phyloP scores from a whole-genome alignment of 768 basidiomycete genomes.

The Tulasnella sp. region DNA sequence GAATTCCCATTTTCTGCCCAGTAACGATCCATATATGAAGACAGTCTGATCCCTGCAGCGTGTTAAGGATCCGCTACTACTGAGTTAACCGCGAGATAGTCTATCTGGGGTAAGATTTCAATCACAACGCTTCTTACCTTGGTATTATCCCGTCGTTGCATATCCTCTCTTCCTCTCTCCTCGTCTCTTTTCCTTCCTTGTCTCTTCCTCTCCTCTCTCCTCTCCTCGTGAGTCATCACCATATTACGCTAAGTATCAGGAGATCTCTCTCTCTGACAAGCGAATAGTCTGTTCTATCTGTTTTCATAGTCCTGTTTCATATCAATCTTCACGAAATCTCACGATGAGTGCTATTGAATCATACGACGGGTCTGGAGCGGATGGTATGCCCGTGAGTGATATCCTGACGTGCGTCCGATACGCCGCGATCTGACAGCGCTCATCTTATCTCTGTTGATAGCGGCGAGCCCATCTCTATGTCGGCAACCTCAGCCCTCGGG shows the following conservation, averaged over 20 bases:
- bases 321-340: background rate
- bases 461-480: slow-evolving; percentile 96
- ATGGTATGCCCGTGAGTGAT: background rate
- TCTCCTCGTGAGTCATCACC: slow-evolving; percentile 11
- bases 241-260: background rate
- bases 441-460: no score
- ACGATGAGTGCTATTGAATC: slow-evolving; percentile 13
- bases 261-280: background rate
- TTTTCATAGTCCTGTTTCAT: slow-evolving; percentile 17
- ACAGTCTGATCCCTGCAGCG: background rate
- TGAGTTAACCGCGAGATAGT: slow-evolving; percentile 4
- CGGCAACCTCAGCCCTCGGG: slow-evolving; percentile 93
- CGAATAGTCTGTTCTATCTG: slow-evolving; percentile 10
- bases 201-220: slow-evolving; percentile 20
- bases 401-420: slow-evolving; percentile 13
- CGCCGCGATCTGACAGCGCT: slow-evolving; percentile 10
- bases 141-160: slow-evolving; percentile 35
- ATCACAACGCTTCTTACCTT: background rate
- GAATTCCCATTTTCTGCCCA: no score
- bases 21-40: no score
- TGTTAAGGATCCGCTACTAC: background rate
- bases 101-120: background rate
- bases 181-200: slow-evolving; percentile 41
- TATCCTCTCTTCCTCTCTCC: slow-evolving; percentile 39
- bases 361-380: slow-evolving; percentile 5